phyloP scores from a whole-genome alignment of 2,329 filamentous ascomycete genomes.

The Pochonia chlamydosporia region DNA sequence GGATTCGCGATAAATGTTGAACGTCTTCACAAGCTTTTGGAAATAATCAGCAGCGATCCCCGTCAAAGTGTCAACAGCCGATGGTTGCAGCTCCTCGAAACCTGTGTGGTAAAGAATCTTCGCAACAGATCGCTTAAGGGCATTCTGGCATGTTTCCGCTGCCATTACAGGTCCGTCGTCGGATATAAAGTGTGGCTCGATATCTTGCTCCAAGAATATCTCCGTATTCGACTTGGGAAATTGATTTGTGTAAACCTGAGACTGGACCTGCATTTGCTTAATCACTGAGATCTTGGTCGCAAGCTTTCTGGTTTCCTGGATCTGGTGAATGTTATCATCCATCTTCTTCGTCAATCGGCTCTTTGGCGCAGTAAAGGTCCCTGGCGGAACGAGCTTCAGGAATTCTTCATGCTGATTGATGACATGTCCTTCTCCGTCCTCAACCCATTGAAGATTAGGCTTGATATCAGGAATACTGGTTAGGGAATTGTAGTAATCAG shows the following conservation, averaged over 20 bases:
- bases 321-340: slow-evolving; percentile 85
- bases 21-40: slow-evolving; percentile 70
- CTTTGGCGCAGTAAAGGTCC: slow-evolving; percentile 68
- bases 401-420: slow-evolving; percentile 85
- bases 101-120: slow-evolving; percentile 95
- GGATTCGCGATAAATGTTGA: slow-evolving; percentile 77
- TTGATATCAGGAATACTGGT: slow-evolving; percentile 81
- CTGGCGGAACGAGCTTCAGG: slow-evolving; percentile 68
- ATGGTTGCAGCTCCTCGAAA: slow-evolving; percentile 95
- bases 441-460: slow-evolving; percentile 74
- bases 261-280: slow-evolving; percentile 99
- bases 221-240: slow-evolving; percentile 94
- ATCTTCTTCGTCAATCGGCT: slow-evolving; percentile 73
- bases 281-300: slow-evolving; percentile 96
- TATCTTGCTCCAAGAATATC: slow-evolving; percentile 80
- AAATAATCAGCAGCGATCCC: slow-evolving; percentile 90
- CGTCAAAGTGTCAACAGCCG: slow-evolving; percentile 83
- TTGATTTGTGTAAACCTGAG: slow-evolving; percentile 96
- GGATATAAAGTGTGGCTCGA: slow-evolving; percentile 82
- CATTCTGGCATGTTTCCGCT: slow-evolving; percentile 72
- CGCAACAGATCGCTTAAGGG: slow-evolving; percentile 82
- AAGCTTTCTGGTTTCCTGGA: slow-evolving; percentile 94
- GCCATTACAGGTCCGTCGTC: slow-evolving; percentile 87
- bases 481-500: slow-evolving; percentile 90
- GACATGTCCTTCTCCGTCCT: slow-evolving; percentile 83